Conservation (phyloP, 129 eudicot species). For the Kitagawia praeruptora region DNA sequence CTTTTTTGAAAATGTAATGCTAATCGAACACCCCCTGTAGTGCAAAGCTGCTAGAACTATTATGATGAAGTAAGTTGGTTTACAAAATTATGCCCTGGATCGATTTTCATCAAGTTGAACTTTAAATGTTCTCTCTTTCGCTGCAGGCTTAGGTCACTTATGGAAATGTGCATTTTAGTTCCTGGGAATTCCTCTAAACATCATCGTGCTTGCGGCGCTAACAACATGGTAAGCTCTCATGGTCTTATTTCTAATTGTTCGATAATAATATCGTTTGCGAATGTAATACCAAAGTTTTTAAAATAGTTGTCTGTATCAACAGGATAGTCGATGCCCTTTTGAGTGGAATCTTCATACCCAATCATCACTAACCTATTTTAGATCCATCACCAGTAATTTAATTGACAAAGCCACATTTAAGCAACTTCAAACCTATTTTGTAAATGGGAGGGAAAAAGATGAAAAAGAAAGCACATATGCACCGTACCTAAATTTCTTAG, state of each 20-base stretch:
- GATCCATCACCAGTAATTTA: neutral
- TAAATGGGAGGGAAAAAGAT: neutral
- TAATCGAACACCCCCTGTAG: neutral
- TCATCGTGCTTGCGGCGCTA: constrained; percentile 36
- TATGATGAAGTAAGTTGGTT: neutral
- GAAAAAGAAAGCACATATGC: neutral
- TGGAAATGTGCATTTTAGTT: constrained; percentile 95
- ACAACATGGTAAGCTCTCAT: constrained; percentile 39
- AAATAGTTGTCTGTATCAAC: neutral
- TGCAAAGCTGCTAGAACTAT: neutral
- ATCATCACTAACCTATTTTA: neutral
- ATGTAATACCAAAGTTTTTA: neutral
- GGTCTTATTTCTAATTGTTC: constrained; percentile 16
- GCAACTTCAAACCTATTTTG: neutral
- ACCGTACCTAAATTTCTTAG: neutral
- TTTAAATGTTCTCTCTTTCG: constrained; percentile 13
- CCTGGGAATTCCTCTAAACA: constrained; percentile 65
- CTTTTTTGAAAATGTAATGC: neutral
- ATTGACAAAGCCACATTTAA: neutral
- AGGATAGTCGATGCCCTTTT: neutral
- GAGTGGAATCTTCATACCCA: neutral
- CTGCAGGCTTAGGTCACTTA: constrained; percentile 80
- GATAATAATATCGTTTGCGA: neutral
- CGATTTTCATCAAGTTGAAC: neutral
- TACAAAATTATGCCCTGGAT: neutral